phyloP scores from a whole-genome alignment of 192 early-diverging fungal genomes.

The Geranomyces variabilis region DNA sequence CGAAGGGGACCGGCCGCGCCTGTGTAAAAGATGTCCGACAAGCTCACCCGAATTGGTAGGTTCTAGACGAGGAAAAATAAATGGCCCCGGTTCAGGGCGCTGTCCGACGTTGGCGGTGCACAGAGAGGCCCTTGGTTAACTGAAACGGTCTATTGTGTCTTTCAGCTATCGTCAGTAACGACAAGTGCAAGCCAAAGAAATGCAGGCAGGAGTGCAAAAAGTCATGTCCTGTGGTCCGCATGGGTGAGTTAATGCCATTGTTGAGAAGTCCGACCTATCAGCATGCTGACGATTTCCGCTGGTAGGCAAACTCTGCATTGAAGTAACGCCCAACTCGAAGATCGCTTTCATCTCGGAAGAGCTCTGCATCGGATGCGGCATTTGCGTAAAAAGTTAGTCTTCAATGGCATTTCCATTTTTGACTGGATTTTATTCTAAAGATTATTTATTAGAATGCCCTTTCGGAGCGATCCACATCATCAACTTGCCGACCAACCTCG shows the following conservation, averaged over 20 bases:
- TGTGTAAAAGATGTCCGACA: constrained; percentile 72
- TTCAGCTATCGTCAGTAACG: constrained; percentile 83
- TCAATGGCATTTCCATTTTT: too few species aligned
- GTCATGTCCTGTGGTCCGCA: constrained; percentile 91
- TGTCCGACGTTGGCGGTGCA: too few species aligned
- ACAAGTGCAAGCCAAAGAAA: constrained; percentile 99
- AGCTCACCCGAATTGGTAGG: constrained; percentile 80
- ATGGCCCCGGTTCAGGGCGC: too few species aligned
- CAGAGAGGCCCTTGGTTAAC: too few species aligned
- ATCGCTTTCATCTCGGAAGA: constrained; percentile 93
- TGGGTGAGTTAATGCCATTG: constrained; percentile 84
- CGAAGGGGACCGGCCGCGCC: too few species aligned
- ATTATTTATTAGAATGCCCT: constrained; percentile 67
- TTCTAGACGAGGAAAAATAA: too few species aligned
- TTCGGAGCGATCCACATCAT: constrained; percentile 96
- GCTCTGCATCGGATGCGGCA: constrained; percentile 97
- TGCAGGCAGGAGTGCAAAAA: constrained; percentile 98
- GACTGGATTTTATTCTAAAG: too few species aligned
- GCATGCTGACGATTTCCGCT: too few species aligned
- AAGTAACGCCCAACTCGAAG: constrained; percentile 83
- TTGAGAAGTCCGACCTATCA: too few species aligned
- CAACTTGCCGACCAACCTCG: constrained; percentile 95
- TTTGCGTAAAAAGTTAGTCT: constrained; percentile 84
- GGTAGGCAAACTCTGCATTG: constrained; percentile 91
- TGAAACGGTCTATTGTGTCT: constrained; percentile 9